These are phyloP conservation scores for Jaltomata sinuosa DNA, from an alignment of 257 asterid species.

Conservation along the genomic window DNA sequence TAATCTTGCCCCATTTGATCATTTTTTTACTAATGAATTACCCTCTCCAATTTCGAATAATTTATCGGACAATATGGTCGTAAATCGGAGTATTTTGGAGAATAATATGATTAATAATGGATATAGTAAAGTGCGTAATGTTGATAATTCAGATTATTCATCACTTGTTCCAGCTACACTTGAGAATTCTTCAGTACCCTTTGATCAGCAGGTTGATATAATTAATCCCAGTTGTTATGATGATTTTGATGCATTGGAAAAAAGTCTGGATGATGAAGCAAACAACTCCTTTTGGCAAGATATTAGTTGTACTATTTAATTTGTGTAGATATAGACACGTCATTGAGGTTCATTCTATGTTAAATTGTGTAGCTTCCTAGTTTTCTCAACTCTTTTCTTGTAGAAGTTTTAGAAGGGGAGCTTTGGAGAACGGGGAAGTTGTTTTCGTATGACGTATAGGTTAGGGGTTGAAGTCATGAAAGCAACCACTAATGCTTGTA, in stretches of 20 bases:
- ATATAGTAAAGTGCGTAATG: not conserved
- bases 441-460: too few relatives aligned
- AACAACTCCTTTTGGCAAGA: conserved; percentile 34
- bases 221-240: not conserved
- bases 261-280: conserved; percentile 27
- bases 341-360: not conserved
- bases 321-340: not conserved
- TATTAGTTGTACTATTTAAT: not conserved
- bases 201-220: conserved; percentile 2
- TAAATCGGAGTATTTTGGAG: not conserved
- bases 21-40: not conserved
- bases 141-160: conserved; percentile 12
- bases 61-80: not conserved
- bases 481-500: too few relatives aligned
- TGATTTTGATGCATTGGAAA: conserved; percentile 3
- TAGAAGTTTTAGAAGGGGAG: too few relatives aligned
- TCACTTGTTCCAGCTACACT: conserved; percentile 19
- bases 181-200: conserved; percentile 10
- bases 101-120: not conserved
- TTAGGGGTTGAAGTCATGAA: too few relatives aligned
- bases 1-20: not conserved
- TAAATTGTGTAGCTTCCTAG: not conserved
- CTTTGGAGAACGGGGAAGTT: too few relatives aligned
- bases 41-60: conserved; percentile 1
- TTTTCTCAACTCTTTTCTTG: not conserved